Evolutionary conservation across 2,329 filamentous ascomycete genomes (phyloP), one percentile per base, ranked within the genome.

Genomic region (Blastomyces percursus): DNA sequence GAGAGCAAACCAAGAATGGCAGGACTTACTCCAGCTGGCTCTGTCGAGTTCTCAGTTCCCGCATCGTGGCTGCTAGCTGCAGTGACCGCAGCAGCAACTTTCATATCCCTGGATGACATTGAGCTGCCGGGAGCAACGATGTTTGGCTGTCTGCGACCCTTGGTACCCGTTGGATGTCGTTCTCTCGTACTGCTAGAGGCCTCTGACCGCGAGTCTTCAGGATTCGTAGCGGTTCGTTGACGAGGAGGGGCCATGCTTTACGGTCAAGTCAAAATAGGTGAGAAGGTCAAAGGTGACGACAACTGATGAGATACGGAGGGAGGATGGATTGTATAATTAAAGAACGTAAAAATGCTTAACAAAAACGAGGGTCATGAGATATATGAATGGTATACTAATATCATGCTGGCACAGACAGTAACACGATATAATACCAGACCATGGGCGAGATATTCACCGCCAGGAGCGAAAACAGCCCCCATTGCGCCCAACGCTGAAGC

Each of bases 151-250:
- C 74, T 75, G 24, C 74, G 70, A 40, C 71, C 71, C 64, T 74
- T 77, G 1, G 67, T 64, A 9, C 70, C 64, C 8, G 70, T 68
- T 9, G 66, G 62, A 60, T 71, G 73, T 56, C 69, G 69, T 63
- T 77, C 75, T 67, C 72, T 74, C 16, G 75, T 73, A 51, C 74
- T 71, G 64, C 75, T 79, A 44, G 78, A 78, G n/a, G 76, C 74
- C 71, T 80, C 78, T 21, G 78, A 79, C 64, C 78, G 72, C 32
- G 77, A 78, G 67, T 80, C 78, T 63, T 80, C 78, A 57, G 75
- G 69, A 61, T 70, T 66, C 27, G 72, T 70, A 35, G 72, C 65
- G 57, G 72, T 71, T 60, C 77, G 76, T 67, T 76, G 75, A 64
- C 77, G 77, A 67, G 78, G 75, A 67, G 78, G 78, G 64, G 77